These are phyloP conservation scores for Neurospora sp. DNA, from an alignment of 495 filamentous ascomycete species.

Conservation along the genomic window DNA sequence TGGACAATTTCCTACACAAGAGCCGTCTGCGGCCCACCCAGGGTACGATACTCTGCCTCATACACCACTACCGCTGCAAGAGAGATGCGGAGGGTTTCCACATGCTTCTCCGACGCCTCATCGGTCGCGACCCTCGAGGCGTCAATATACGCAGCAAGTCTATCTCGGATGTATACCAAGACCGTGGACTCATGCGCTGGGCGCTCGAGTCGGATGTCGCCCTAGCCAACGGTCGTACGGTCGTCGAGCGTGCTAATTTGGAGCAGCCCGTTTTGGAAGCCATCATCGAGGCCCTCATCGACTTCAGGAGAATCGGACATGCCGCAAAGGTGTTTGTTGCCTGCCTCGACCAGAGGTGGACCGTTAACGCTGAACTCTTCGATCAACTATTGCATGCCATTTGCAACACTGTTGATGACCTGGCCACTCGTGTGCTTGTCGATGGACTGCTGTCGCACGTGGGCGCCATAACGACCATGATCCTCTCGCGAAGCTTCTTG, in stretches of 20 bases:
- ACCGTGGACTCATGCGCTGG: slow-evolving; percentile 8
- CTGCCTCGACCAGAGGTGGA: slow-evolving; percentile 19
- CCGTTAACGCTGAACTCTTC: slow-evolving; percentile 15
- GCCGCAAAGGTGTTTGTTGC: slow-evolving; percentile 25
- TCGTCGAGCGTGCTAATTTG: slow-evolving; percentile 20
- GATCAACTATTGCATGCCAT: slow-evolving; percentile 24
- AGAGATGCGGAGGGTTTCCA: slow-evolving; percentile 30
- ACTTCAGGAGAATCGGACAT: slow-evolving; percentile 23
- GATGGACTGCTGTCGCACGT: slow-evolving; percentile 20
- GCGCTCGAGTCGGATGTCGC: slow-evolving; percentile 3
- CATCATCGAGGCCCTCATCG: slow-evolving; percentile 28
- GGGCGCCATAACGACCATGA: slow-evolving; percentile 5
- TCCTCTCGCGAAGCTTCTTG: slow-evolving; percentile 5
- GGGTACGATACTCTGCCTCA: slow-evolving; percentile 39
- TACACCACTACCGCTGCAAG: slow-evolving; percentile 44
- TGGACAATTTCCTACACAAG: slow-evolving; percentile 39
- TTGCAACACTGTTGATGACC: slow-evolving; percentile 16
- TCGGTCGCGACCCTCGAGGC: slow-evolving; percentile 15
- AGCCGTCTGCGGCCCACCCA: slow-evolving; percentile 43
- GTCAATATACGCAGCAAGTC: slow-evolving; percentile 10
- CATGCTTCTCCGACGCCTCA: slow-evolving; percentile 29
- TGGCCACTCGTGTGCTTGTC: slow-evolving; percentile 17
- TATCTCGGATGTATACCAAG: slow-evolving; percentile 1
- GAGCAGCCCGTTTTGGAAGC: slow-evolving; percentile 19
- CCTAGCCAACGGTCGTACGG: neutral